Conservation (phyloP, 352 stramenopile species). For the Pythium rishiriense region DNA sequence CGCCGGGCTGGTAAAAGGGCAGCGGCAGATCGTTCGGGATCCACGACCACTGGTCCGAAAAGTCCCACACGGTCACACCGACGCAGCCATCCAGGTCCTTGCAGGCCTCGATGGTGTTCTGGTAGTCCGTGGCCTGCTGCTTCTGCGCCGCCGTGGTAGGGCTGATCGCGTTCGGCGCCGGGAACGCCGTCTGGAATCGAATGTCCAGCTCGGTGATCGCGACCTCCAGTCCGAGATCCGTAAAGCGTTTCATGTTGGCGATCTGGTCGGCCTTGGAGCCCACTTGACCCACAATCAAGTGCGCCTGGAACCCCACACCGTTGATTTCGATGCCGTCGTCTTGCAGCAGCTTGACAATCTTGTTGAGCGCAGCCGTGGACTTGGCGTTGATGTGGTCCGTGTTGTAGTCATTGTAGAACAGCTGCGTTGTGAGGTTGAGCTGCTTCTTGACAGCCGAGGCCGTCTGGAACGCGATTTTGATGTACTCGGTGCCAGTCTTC, state of each 20-base stretch:
- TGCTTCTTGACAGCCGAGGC: neutral
- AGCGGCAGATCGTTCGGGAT: neutral
- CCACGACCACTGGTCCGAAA: neutral
- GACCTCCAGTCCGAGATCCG: neutral
- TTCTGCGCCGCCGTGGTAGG: neutral
- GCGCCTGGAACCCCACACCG: neutral
- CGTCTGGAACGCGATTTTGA: neutral
- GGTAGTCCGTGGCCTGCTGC: neutral
- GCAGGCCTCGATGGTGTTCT: neutral
- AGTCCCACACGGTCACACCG: neutral
- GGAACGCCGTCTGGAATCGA: neutral
- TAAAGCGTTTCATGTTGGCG: neutral
- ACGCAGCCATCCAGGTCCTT: neutral
- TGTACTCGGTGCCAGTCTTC: neutral
- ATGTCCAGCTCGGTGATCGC: neutral
- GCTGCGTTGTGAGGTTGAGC: neutral
- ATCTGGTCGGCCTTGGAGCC: constrained; percentile 1
- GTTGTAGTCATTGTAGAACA: neutral
- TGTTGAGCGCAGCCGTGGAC: neutral
- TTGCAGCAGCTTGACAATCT: neutral
- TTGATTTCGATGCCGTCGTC: neutral
- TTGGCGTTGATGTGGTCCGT: constrained; percentile 1
- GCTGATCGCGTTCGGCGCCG: neutral
- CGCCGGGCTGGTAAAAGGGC: neutral
- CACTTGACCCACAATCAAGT: neutral